These are phyloP conservation scores for Dillenia suffruticosa DNA, from an alignment of 164 flowering plant genomes.

Conservation along the genomic window DNA sequence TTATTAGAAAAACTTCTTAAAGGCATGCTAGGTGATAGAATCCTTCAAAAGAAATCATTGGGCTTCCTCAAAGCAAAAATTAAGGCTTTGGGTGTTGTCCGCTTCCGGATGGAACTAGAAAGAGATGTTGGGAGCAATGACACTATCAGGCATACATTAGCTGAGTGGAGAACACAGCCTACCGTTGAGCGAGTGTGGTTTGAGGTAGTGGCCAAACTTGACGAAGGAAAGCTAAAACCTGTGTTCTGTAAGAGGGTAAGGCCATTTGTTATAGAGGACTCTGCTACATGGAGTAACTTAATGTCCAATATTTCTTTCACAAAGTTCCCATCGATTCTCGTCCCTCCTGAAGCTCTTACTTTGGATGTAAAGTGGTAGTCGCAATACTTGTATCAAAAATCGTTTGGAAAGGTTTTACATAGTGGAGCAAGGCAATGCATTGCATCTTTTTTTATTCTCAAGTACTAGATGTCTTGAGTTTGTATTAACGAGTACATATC, in stretches of 20 bases:
- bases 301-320: conserved; percentile 72
- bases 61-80: conserved; percentile 39
- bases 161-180: conserved; percentile 73
- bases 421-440: no score
- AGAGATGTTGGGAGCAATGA: conserved; percentile 33
- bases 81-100: conserved; percentile 34
- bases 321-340: conserved; percentile 50
- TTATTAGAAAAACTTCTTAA: conserved; percentile 37
- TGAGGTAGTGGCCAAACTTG: conserved; percentile 56
- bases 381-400: no score
- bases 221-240: conserved; percentile 47
- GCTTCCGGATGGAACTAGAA: conserved; percentile 58
- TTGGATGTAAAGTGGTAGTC: conserved; percentile 70
- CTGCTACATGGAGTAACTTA: conserved; percentile 62
- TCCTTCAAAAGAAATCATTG: conserved; percentile 15
- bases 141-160: conserved; percentile 20
- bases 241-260: conserved; percentile 35
- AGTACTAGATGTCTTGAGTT: no score
- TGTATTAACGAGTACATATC: no score
- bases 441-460: no score
- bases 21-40: conserved; percentile 27
- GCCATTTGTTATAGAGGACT: conserved; percentile 46
- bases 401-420: no score
- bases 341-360: conserved; percentile 62
- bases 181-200: conserved; percentile 42